Evolutionary conservation across 108 stramenopile genomes (phyloP), one percentile per base, ranked within the genome.

Genomic region (Nannochloropsis gaditana): DNA sequence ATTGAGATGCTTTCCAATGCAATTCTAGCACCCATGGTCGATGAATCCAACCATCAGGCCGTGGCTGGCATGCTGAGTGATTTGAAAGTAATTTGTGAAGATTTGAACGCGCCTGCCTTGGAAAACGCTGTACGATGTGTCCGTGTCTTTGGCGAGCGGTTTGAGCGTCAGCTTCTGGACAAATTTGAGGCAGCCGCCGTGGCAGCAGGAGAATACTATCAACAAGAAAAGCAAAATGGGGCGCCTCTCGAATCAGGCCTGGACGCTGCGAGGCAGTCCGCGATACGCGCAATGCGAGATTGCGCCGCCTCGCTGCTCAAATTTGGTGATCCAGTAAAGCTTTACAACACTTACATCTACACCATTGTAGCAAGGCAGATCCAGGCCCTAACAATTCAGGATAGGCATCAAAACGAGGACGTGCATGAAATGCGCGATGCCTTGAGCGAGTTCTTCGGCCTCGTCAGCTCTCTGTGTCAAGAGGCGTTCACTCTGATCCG

Each of bases 401-500:
- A n/a, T n/a, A 15, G n/a, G 59, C 19, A n/a, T 15, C 5, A 2
- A 6, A 73, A 73, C 3, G 59, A 73, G 19, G 59, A 73, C 6
- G 59, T n/a, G 2, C 4, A 73, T 3, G 59, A 73, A n/a, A 73
- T 73, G 59, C 59, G 59, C n/a, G 59, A 73, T 73, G 59, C 59
- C 59, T n/a, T 73, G 15, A 73, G 59, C 59, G 59, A 73, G 83
- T 45, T 86, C n/a, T 86, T 86, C 10, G 21, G n/a, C 17, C 11
- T 84, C 43, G 59, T 86, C 82, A 86, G 81, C 81, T 15, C n/a
- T n/a, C 17, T 86, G 6, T 86, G 86, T 83, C 21, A 17, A 6
- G 82, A 83, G 21, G 82, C 81, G 31, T 86, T 86, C 21, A 31
- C 86, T 3, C n/a, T 86, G n/a, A 86, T 86, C 31, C 73, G 42